Base-by-base conservation (phyloP, 1,139 yeast species). In the Yamadazyma sp. region DNA sequence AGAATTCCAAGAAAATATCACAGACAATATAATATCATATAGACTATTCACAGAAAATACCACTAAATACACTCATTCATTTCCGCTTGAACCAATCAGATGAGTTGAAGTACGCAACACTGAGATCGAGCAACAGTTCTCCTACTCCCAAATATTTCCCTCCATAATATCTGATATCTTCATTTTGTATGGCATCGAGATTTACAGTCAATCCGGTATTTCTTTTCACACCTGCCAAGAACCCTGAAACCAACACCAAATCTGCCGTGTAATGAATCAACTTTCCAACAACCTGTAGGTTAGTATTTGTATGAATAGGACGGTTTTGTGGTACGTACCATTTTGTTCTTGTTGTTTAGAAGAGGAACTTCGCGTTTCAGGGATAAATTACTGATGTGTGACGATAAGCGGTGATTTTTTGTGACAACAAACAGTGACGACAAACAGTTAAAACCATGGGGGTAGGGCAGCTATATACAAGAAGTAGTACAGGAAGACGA, bases 151-250 rank as follows among this genome's bases (percentile, higher is more conserved):
- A 73, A 57, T 88, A 92, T 53, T 80, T 83, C 25, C 67, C 66
- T 13, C 82, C 67, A 53, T 84, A 82, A 31, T 74, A 70, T 52
- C 75, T 75, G 10, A 83, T 65, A 28, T 82, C 84, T 35, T 78
- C 61, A 43, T 56, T 65, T 22, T 56, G 57, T 31, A 68, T 46
- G 8, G 49, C 31, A 21, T 67, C 71, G 23, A 67, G 49, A 42
- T 70, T 56, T 10, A 68, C 68, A 6, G 88, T 76, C 31, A 90
- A 68, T 0, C 97, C 97, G 3, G 97, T 84, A 51, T 82, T 82
- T 58, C 96, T 78, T 62, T 84, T 87, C 36, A 92, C 80, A 2
- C 97, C 97, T 1, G 97, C 96, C 39, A 92, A 69, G 38, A 89
- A 77, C 0, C 96, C 84, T 1, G 96, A 85, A 4, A 88, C 71